These are phyloP conservation scores for Urtica urens DNA, from an alignment of 306 rosid species.

Conservation along the genomic window DNA sequence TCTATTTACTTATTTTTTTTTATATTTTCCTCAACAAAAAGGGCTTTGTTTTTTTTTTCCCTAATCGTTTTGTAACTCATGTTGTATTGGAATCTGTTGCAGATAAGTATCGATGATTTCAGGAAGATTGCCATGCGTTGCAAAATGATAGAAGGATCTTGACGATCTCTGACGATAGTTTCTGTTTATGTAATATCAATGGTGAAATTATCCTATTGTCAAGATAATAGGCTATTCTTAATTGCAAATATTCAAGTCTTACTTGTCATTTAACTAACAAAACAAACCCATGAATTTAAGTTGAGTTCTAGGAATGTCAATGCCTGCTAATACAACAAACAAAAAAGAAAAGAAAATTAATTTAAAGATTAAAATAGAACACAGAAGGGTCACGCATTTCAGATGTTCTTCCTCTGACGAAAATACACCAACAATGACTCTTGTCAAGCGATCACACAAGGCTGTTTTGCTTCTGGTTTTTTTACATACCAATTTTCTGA, in stretches of 20 bases:
- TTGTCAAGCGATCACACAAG: conserved; percentile 24
- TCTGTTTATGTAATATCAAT: background rate
- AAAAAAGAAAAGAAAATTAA: no score
- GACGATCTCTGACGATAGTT: conserved; percentile 27
- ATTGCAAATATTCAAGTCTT: background rate
- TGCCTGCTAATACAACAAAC: conserved; percentile 19
- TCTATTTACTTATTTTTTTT: background rate
- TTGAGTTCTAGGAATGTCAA: conserved; percentile 19
- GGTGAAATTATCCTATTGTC: no score
- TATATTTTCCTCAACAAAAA: background rate
- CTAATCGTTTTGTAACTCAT: background rate
- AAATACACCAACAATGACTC: conserved; percentile 13
- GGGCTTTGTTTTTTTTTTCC: background rate
- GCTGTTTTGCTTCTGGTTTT: conserved; percentile 23
- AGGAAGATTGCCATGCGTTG: conserved; percentile 67
- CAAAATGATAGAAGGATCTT: conserved; percentile 50
- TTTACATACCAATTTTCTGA: conserved; percentile 29
- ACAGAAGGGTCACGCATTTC: conserved; percentile 27
- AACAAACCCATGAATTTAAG: conserved; percentile 9
- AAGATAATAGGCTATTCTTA: background rate
- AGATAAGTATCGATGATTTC: conserved; percentile 72
- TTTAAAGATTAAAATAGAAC: background rate
- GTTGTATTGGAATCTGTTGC: conserved; percentile 19
- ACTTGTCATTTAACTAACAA: background rate
- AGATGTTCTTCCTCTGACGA: conserved; percentile 16